Evolutionary conservation across 139 green algal species (phyloP), one percentile per base, ranked within the genome.

Genomic region (Coelastrella sp.): DNA sequence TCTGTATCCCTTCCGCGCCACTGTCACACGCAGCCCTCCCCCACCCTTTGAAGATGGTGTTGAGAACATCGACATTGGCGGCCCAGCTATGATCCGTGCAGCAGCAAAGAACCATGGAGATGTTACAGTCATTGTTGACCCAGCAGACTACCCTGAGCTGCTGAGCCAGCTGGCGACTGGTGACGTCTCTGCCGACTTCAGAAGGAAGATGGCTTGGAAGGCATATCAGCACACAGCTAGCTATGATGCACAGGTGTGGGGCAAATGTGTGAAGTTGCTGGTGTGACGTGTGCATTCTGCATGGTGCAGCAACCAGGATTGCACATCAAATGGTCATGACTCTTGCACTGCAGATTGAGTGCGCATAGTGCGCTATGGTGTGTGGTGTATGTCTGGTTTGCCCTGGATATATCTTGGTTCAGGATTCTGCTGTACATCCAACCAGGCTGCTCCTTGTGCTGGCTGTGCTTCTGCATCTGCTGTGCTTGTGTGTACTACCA

Each of bases 41-140:
- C 95, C 96, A n/a, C 88, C 87, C 1, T 99, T 98, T 87, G 96
- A 97, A 82, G 94, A 96, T 20, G 96, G 95, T 8, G 95, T 99
- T 14, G 98, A 99, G 95, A 99, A 99, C 93, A 99, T 99, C 68
- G 98, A 99, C 94, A 99, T 99, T 75, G 98, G 98, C 27, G 98
- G 98, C 4, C 98, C 98, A 10, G 95, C 97, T 66, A 99, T 99
- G 98, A 99, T 99, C 86, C 96, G 98, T 6, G 97, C 96, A 19
- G 97, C 97, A 72, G 97, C 97, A 49, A 99, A 99, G 93, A 99
- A 99, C 94, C 95, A 97, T 61, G 56, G 79, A 7, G 79, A 96
- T 73, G 97, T 99, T 58, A 87, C 93, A 61, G 96, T 99, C 65
- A 91, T 99, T 9, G 97, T 99, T 68, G 97, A 99, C 90, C 95